Conservation (phyloP, 352 stramenopile genomes). For the Phytophthora capsici region DNA sequence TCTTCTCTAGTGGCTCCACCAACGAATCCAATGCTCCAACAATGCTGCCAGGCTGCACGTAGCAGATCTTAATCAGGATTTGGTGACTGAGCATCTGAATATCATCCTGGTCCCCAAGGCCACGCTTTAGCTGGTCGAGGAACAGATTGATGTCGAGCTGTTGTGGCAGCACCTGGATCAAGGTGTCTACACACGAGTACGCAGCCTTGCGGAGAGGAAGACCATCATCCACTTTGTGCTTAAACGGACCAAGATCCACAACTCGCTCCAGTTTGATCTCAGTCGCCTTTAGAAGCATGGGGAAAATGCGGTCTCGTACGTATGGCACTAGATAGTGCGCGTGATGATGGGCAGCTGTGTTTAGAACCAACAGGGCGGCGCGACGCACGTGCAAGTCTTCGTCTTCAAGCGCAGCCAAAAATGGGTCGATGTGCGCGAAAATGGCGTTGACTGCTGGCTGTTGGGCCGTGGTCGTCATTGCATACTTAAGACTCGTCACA, state of each 20-base stretch:
- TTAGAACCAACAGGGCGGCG: slow-evolving; percentile 95
- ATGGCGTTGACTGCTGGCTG: slow-evolving; percentile 49
- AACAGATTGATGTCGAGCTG: slow-evolving; percentile 93
- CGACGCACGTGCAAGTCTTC: slow-evolving; percentile 96
- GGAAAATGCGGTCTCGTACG: slow-evolving; percentile 90
- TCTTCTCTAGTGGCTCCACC: slow-evolving; percentile 94
- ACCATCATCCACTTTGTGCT: slow-evolving; percentile 96
- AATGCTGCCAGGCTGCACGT: slow-evolving; percentile 79
- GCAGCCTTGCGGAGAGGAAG: slow-evolving; percentile 90
- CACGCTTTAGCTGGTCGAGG: slow-evolving; percentile 93
- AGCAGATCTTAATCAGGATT: slow-evolving; percentile 96
- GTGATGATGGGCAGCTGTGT: slow-evolving; percentile 96
- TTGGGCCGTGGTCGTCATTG: slow-evolving; percentile 53
- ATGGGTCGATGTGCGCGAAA: slow-evolving; percentile 85
- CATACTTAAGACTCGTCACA: slow-evolving; percentile 94
- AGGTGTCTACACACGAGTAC: slow-evolving; percentile 96
- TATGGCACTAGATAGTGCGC: slow-evolving; percentile 77
- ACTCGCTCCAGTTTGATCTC: slow-evolving; percentile 96
- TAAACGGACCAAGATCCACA: slow-evolving; percentile 99
- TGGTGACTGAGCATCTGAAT: slow-evolving; percentile 97
- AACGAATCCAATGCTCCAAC: slow-evolving; percentile 90
- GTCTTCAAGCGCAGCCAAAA: slow-evolving; percentile 94
- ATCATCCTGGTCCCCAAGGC: slow-evolving; percentile 95
- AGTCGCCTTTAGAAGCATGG: slow-evolving; percentile 89
- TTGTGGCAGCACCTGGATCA: slow-evolving; percentile 94